Evolutionary conservation across 352 stramenopile species (phyloP).

Genomic region (Elongisporangium prolatum): DNA sequence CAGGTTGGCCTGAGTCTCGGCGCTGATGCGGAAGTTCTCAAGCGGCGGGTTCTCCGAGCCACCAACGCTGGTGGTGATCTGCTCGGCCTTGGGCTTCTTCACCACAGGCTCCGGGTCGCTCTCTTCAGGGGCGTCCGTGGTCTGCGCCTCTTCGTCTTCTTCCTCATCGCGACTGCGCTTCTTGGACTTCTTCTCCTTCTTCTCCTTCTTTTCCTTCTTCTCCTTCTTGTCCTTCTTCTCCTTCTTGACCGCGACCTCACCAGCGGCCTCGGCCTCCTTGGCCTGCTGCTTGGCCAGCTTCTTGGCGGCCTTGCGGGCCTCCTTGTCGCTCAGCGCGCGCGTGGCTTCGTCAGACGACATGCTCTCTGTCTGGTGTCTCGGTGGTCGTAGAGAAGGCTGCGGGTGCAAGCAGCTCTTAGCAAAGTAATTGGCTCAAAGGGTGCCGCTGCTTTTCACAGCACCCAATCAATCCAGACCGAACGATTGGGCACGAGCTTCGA

Average conservation of each 20-base stretch:
- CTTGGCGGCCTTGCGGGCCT: conserved; percentile 50
- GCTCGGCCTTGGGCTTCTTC: conserved; percentile 39
- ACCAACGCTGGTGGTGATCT: conserved; percentile 28
- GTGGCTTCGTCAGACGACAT: conserved; percentile 36
- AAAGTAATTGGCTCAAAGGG: no score
- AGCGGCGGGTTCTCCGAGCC: conserved; percentile 67
- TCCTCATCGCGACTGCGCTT: conserved; percentile 52
- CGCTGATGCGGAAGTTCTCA: conserved; percentile 61
- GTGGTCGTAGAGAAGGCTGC: no score
- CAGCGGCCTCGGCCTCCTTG: conserved; percentile 24
- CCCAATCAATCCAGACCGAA: no score
- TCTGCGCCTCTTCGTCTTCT: conserved; percentile 17
- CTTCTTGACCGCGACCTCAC: conserved; percentile 6
- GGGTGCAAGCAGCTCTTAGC: no score
- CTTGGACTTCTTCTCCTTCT: no score
- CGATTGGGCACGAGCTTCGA: no score
- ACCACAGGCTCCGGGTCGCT: conserved; percentile 37
- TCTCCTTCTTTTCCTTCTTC: conserved; percentile 51
- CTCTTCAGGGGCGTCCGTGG: conserved; percentile 38
- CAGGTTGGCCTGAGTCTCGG: conserved; percentile 56
- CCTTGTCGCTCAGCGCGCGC: conserved; percentile 45
- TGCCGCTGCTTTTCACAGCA: no score
- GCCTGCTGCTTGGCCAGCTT: no score
- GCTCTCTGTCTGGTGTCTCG: no score
- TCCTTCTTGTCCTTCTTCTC: conserved; percentile 14